phyloP scores from a whole-genome alignment of 2,329 filamentous ascomycete species.

The Neoarthrinium moseri region DNA sequence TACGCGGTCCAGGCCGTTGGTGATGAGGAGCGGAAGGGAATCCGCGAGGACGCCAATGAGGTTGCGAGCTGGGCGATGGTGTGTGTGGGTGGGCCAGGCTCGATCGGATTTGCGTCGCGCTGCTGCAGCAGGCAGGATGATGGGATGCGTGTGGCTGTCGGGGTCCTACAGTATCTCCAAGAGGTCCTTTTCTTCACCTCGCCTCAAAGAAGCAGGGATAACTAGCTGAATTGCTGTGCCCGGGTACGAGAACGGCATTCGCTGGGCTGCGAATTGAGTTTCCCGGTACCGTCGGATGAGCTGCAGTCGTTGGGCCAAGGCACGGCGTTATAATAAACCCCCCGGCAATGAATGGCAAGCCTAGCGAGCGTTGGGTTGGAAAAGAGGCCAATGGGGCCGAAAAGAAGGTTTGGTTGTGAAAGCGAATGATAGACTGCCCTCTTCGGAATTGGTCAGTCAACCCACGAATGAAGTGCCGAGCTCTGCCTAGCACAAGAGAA shows the following conservation, averaged over 20 bases:
- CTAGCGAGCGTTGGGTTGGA: not conserved
- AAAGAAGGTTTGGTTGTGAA: slow-evolving; percentile 1
- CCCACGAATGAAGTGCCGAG: slow-evolving; percentile 4
- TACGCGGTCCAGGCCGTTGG: slow-evolving; percentile 8
- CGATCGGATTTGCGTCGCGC: slow-evolving; percentile 8
- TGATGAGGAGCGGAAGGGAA: slow-evolving; percentile 1
- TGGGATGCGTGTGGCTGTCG: not conserved
- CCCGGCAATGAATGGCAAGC: not conserved
- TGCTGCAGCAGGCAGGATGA: not conserved
- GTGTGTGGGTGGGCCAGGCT: slow-evolving; percentile 7
- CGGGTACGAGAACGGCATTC: too few species aligned
- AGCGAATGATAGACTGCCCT: not conserved
- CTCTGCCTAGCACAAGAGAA: slow-evolving; percentile 7
- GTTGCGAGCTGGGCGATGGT: not conserved
- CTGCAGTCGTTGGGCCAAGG: not conserved
- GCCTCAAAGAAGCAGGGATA: not conserved
- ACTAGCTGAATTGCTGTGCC: too few species aligned
- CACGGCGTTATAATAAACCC: slow-evolving; percentile 2
- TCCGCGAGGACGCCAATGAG: slow-evolving; percentile 4
- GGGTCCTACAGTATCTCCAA: not conserved
- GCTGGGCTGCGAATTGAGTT: slow-evolving; percentile 4
- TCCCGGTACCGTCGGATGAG: too few species aligned
- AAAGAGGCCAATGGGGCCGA: too few species aligned
- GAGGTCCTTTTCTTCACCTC: not conserved
- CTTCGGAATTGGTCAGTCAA: not conserved